These are phyloP conservation scores for Basipetospora chlamydospora DNA, from an alignment of 2,329 filamentous ascomycete species.

Conservation along the genomic window DNA sequence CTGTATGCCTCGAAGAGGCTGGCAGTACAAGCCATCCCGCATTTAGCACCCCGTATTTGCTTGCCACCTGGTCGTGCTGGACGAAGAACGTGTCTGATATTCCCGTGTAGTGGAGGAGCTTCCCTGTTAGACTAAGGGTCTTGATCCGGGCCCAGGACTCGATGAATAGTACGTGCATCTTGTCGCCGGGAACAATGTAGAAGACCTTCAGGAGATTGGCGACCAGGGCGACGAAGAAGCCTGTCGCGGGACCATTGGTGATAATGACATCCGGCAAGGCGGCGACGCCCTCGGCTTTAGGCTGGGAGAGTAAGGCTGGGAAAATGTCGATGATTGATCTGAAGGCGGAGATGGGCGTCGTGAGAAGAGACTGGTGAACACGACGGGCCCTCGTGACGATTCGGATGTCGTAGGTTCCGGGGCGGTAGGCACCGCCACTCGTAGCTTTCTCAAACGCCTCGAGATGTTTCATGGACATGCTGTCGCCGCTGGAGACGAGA, in stretches of 20 bases:
- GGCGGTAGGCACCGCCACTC: conserved; percentile 2
- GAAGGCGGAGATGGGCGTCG: conserved; percentile 55
- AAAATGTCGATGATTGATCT: conserved; percentile 50
- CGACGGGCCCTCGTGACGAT: conserved; percentile 61
- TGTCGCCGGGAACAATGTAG: conserved; percentile 28
- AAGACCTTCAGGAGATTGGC: conserved; percentile 33
- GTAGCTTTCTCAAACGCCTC: conserved; percentile 27
- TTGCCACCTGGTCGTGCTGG: conserved; percentile 57
- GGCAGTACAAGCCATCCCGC: conserved; percentile 5
- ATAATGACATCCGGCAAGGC: conserved; percentile 54
- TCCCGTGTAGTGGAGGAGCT: conserved; percentile 47
- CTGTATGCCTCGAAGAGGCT: too few species aligned
- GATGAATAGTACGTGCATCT: conserved; percentile 67
- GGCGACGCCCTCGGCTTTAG: conserved; percentile 20
- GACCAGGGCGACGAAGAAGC: conserved; percentile 53
- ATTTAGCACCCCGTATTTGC: conserved; percentile 23
- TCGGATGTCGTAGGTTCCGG: conserved; percentile 46
- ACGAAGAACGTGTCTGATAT: conserved; percentile 70
- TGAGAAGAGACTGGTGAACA: conserved; percentile 68
- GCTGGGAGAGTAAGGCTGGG: conserved; percentile 32
- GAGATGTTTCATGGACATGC: conserved; percentile 50
- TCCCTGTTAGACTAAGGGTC: conserved; percentile 71
- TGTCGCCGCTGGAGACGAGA: conserved; percentile 63
- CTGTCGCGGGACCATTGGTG: conserved; percentile 80
- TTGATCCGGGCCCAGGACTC: conserved; percentile 86